Percentiles rank a stretch among this genome's conserved stretches.
Conservation (phyloP, 2,329 filamentous ascomycete species). For the Aspergillus costaricaensis region DNA sequence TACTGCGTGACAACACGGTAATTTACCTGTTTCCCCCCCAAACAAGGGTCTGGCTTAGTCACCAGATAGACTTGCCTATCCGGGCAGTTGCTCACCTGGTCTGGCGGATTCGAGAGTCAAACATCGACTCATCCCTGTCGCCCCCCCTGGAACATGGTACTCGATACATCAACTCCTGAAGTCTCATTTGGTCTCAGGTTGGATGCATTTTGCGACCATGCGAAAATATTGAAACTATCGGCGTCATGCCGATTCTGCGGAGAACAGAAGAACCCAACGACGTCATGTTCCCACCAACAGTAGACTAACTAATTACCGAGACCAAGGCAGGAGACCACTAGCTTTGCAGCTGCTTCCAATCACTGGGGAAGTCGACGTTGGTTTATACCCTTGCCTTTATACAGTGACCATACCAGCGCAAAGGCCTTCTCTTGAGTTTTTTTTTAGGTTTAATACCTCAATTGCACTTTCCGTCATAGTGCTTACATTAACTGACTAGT, state of each 20-base stretch:
- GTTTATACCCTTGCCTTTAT: too few species aligned
- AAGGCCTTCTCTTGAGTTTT: too few species aligned
- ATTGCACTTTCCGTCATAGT: too few species aligned
- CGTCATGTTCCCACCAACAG: background rate
- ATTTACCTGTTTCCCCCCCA: background rate
- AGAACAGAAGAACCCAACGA: background rate
- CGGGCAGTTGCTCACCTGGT: background rate
- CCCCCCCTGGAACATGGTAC: background rate
- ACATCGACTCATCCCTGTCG: background rate
- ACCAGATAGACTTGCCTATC: background rate
- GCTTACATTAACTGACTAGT: too few species aligned
- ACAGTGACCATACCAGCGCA: too few species aligned
- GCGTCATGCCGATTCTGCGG: background rate
- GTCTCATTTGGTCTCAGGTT: background rate
- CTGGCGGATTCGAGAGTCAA: background rate
- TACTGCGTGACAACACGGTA: background rate
- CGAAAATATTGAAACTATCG: background rate
- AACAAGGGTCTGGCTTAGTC: background rate
- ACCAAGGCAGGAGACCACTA: constrained; percentile 1
- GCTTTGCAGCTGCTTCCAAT: background rate
- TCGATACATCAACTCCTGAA: background rate
- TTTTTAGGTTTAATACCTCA: too few species aligned
- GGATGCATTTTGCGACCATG: background rate
- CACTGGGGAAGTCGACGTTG: background rate
- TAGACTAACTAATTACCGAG: background rate